Evolutionary conservation across 345 rosid genomes (phyloP).

Genomic region (Hypericum androsaemum): DNA sequence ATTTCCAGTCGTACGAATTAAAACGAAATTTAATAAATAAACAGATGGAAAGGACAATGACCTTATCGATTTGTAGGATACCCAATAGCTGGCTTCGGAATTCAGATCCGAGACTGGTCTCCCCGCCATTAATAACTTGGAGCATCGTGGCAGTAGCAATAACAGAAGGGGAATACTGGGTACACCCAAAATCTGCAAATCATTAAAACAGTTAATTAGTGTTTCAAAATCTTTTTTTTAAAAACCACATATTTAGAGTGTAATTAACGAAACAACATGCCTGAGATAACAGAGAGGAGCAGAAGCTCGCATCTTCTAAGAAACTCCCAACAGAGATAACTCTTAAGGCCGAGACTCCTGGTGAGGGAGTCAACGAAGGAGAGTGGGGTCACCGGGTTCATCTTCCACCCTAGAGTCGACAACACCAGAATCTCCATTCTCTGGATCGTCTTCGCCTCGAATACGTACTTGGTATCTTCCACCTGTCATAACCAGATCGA

Average conservation of each 20-base stretch:
- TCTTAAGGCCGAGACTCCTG: constrained; percentile 58
- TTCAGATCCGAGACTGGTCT: constrained; percentile 35
- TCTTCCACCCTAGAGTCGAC: constrained; percentile 76
- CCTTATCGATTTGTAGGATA: constrained; percentile 55
- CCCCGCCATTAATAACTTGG: constrained; percentile 51
- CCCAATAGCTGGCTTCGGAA: constrained; percentile 45
- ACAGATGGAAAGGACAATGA: constrained; percentile 8
- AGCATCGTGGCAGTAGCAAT: constrained; percentile 84
- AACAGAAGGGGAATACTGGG: constrained; percentile 60
- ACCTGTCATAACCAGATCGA: constrained; percentile 32
- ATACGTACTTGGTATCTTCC: constrained; percentile 54
- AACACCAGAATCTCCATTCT: constrained; percentile 93
- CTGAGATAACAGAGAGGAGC: constrained; percentile 52
- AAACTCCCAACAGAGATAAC: constrained; percentile 57
- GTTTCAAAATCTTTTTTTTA: no score
- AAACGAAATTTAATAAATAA: background rate
- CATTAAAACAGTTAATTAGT: no score
- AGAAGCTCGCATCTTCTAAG: constrained; percentile 53
- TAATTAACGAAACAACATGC: constrained; percentile 16
- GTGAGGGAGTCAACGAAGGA: constrained; percentile 74
- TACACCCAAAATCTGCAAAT: constrained; percentile 55
- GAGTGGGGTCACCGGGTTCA: constrained; percentile 80
- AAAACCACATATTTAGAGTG: no score
- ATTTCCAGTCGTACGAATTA: constrained; percentile 7
- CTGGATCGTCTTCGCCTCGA: constrained; percentile 80